Evolutionary conservation across 352 stramenopile genomes (phyloP).

Genomic region (Phytophthora pisi): DNA sequence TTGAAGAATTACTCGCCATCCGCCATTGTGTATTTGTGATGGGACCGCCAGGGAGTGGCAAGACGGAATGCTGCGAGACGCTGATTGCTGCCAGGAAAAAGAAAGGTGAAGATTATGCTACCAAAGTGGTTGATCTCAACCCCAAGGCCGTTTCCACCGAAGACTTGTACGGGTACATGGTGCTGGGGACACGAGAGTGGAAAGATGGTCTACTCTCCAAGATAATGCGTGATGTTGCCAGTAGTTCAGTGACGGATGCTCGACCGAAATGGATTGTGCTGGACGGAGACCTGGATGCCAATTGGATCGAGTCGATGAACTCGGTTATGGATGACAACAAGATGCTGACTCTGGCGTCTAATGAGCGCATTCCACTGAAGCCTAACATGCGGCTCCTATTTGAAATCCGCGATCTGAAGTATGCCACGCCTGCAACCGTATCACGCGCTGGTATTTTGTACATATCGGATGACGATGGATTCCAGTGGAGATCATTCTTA

Average conservation of each 20-base stretch:
- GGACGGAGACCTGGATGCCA: conserved; percentile 90
- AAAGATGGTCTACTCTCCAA: conserved; percentile 95
- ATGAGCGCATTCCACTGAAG: conserved; percentile 96
- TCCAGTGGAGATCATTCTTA: conserved; percentile 93
- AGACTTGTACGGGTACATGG: conserved; percentile 97
- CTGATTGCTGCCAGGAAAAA: conserved; percentile 83
- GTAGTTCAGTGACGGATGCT: conserved; percentile 58
- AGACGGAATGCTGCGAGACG: conserved; percentile 94
- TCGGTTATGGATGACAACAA: conserved; percentile 92
- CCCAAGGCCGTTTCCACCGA: conserved; percentile 96
- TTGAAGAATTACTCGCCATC: conserved; percentile 94
- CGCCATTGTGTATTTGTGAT: conserved; percentile 97
- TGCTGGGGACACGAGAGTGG: conserved; percentile 94
- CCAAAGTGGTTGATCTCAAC: conserved; percentile 91
- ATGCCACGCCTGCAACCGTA: conserved; percentile 94
- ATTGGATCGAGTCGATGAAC: conserved; percentile 93
- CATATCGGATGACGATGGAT: conserved; percentile 91
- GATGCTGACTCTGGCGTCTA: conserved; percentile 91
- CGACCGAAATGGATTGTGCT: conserved; percentile 95
- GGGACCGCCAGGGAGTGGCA: conserved; percentile 92
- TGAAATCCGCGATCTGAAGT: conserved; percentile 95
- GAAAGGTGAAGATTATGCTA: conserved; percentile 65
- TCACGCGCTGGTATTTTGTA: conserved; percentile 96
- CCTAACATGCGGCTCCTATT: conserved; percentile 95
- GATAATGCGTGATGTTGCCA: conserved; percentile 92